Percentiles rank a stretch among this genome's conserved stretches.
Conservation (phyloP, 768 basidiomycete species). For the Mycena leptocephala region DNA sequence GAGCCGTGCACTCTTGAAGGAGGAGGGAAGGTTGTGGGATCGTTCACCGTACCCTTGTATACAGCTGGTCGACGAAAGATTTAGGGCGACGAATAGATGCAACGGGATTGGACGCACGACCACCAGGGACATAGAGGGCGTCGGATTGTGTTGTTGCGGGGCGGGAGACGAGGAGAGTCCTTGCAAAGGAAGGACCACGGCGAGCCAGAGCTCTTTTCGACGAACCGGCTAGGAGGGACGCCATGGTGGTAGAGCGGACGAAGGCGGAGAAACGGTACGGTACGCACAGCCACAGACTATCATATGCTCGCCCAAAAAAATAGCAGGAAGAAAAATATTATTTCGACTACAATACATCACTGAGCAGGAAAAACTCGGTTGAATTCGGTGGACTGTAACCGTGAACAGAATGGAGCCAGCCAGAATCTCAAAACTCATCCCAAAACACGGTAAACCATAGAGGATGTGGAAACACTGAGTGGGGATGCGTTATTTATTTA, state of each 20-base stretch:
- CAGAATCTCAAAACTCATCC: neutral
- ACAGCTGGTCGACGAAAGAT: slow-evolving; percentile 69
- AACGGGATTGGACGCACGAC: slow-evolving; percentile 63
- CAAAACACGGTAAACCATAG: neutral
- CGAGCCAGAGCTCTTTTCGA: slow-evolving; percentile 32
- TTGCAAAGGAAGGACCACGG: slow-evolving; percentile 22
- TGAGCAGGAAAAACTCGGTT: no score
- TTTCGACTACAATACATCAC: no score
- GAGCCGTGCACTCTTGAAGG: slow-evolving; percentile 90
- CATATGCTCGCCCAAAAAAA: neutral
- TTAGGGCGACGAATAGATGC: slow-evolving; percentile 35
- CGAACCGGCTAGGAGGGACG: slow-evolving; percentile 32
- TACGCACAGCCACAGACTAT: slow-evolving; percentile 1
- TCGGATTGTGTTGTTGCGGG: slow-evolving; percentile 31
- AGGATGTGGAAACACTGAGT: no score
- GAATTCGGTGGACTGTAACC: no score
- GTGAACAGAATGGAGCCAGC: no score
- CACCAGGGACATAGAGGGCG: slow-evolving; percentile 74
- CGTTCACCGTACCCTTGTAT: slow-evolving; percentile 94
- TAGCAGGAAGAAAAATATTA: neutral
- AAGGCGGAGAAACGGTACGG: slow-evolving; percentile 13
- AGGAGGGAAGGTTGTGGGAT: slow-evolving; percentile 91
- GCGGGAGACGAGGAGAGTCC: slow-evolving; percentile 15
- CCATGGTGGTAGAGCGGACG: slow-evolving; percentile 23
- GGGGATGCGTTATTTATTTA: slow-evolving; percentile 22